Evolutionary conservation across 2,329 filamentous ascomycete species (phyloP).

Genomic region (Colletotrichum gloeosporioides): DNA sequence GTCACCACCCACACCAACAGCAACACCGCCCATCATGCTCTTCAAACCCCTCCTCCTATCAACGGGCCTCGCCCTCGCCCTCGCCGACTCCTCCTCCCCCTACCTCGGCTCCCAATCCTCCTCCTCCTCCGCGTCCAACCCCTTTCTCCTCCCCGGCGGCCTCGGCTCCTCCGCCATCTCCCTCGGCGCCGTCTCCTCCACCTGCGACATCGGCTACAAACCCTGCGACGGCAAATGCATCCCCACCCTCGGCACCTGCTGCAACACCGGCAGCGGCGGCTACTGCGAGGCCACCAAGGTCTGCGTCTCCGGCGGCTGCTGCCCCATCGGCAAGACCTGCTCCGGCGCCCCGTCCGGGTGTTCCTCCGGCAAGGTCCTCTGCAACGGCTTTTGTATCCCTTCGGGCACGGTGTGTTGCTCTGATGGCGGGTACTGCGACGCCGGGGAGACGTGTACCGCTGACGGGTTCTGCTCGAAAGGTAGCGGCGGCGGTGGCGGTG

Average conservation of each 20-base stretch:
- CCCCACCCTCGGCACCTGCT: constrained; percentile 32
- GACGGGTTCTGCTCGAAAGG: constrained; percentile 25
- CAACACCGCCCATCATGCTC: background rate
- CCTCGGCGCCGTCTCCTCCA: constrained; percentile 17
- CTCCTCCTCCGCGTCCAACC: background rate
- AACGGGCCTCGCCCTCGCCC: background rate
- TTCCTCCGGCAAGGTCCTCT: constrained; percentile 27
- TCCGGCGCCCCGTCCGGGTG: constrained; percentile 31
- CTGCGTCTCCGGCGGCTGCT: constrained; percentile 36
- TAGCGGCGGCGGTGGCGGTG: constrained; percentile 24
- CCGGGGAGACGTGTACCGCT: constrained; percentile 31
- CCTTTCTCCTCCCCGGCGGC: constrained; percentile 23
- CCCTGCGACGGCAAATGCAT: constrained; percentile 37
- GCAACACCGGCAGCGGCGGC: constrained; percentile 28
- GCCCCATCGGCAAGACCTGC: constrained; percentile 35
- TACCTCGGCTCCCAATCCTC: background rate
- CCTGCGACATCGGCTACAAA: constrained; percentile 27
- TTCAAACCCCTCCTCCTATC: background rate
- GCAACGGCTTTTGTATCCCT: constrained; percentile 36
- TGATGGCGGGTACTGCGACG: constrained; percentile 31
- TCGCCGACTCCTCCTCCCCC: background rate
- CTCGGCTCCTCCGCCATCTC: constrained; percentile 23
- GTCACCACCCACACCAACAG: background rate
- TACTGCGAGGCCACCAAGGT: constrained; percentile 36
- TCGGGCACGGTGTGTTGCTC: constrained; percentile 34